Conservation (phyloP, 768 basidiomycete species). For the Xerocomellus dryophilus region DNA sequence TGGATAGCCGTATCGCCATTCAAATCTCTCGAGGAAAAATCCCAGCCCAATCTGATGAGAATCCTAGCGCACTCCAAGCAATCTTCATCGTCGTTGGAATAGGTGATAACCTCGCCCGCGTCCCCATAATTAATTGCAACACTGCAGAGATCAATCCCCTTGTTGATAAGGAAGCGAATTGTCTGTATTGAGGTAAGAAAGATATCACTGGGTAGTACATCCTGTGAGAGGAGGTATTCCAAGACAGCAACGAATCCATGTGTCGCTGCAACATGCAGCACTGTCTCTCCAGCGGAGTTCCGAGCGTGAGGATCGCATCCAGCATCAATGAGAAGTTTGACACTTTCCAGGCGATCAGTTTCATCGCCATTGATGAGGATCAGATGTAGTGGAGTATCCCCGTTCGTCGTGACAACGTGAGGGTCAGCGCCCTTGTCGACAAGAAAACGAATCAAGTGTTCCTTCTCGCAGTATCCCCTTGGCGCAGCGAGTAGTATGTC, state of each 20-base stretch:
- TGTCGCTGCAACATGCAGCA: neutral
- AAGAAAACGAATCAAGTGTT: neutral
- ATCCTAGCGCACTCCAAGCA: neutral
- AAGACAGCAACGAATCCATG: neutral
- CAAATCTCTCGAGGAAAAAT: neutral
- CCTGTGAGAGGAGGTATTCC: neutral
- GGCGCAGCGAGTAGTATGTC: neutral
- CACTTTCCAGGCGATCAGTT: neutral
- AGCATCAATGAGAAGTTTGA: constrained; percentile 1
- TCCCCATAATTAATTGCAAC: neutral
- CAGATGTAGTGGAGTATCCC: neutral
- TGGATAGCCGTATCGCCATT: neutral
- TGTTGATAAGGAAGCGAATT: neutral
- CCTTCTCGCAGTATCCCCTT: too few species aligned
- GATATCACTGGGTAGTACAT: neutral
- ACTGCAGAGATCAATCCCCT: neutral
- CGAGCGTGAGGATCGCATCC: neutral
- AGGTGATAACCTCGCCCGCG: too few species aligned
- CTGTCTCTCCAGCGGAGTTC: neutral
- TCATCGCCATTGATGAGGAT: rapidly evolving
- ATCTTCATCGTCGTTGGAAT: neutral
- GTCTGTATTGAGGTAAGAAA: neutral
- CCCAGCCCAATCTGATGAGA: neutral
- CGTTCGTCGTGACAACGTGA: neutral
- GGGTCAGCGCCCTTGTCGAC: neutral